Evolutionary conservation across 805 yeast species (phyloP).

Genomic region (Kregervanrija delftensis): DNA sequence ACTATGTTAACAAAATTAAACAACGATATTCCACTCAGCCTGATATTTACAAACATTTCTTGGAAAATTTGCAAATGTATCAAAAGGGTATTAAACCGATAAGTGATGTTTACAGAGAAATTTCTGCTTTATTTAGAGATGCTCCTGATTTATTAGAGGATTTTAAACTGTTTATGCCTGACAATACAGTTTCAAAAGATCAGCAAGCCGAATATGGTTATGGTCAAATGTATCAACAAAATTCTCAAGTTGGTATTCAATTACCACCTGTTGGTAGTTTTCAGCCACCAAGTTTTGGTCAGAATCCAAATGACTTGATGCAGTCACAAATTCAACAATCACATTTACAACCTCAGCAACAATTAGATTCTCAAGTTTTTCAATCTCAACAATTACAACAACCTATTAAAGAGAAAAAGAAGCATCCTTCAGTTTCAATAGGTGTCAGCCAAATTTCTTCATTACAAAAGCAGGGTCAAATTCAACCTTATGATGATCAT

Average conservation of each 20-base stretch:
- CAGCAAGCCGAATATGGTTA: constrained; percentile 16
- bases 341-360: constrained; percentile 1
- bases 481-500: constrained; percentile 34
- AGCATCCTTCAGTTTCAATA: constrained; percentile 14
- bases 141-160: constrained; percentile 95
- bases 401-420: constrained; percentile 22
- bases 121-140: constrained; percentile 77
- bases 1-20: constrained; percentile 92
- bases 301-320: constrained; percentile 10
- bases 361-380: constrained; percentile 1
- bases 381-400: constrained; percentile 5
- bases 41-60: constrained; percentile 87
- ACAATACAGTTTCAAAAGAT: constrained; percentile 37
- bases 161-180: constrained; percentile 93
- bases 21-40: constrained; percentile 91
- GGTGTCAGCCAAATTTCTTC: constrained; percentile 15
- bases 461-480: constrained; percentile 10
- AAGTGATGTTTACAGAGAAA: constrained; percentile 91
- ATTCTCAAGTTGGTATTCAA: constrained; percentile 33
- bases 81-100: constrained; percentile 95
- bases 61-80: constrained; percentile 93
- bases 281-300: constrained; percentile 52
- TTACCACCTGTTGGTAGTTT: constrained; percentile 88
- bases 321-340: constrained; percentile 7
- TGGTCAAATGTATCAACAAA: constrained; percentile 8